phyloP scores from a whole-genome alignment of 768 basidiomycete species.

The Lentinula raphanica region DNA sequence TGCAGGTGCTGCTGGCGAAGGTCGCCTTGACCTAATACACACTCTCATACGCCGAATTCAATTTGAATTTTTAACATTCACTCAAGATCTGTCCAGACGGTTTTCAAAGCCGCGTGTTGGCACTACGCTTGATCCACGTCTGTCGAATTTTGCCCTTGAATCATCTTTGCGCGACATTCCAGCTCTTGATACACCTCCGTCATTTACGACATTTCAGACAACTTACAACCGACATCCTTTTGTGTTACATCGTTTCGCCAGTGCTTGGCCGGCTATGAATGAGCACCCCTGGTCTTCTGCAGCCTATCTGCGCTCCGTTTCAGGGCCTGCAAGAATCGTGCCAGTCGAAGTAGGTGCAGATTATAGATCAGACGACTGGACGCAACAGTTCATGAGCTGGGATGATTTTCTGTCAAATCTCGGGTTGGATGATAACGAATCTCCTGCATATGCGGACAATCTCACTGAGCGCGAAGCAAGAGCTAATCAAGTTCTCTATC shows the following conservation, averaged over 20 bases:
- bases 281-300: slow-evolving; percentile 65
- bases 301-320: slow-evolving; percentile 61
- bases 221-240: slow-evolving; percentile 54
- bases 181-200: slow-evolving; percentile 44
- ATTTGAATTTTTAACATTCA: slow-evolving; percentile 15
- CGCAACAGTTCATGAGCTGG: slow-evolving; percentile 74
- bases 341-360: slow-evolving; percentile 88
- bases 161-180: slow-evolving; percentile 24
- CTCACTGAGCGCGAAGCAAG: neutral
- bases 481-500: slow-evolving; percentile 48
- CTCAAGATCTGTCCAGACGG: neutral
- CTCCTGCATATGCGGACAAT: slow-evolving; percentile 3
- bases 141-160: neutral
- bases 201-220: slow-evolving; percentile 49
- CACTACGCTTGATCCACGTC: neutral
- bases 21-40: slow-evolving; percentile 57
- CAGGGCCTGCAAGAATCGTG: slow-evolving; percentile 79
- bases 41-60: slow-evolving; percentile 63
- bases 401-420: slow-evolving; percentile 60
- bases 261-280: slow-evolving; percentile 74
- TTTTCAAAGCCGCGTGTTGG: neutral
- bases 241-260: slow-evolving; percentile 58
- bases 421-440: slow-evolving; percentile 27
- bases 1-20: slow-evolving; percentile 67
- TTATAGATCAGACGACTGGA: slow-evolving; percentile 79